These are phyloP conservation scores for Dactylella cylindrospora DNA, from an alignment of 2,329 filamentous ascomycete species.

Conservation along the genomic window DNA sequence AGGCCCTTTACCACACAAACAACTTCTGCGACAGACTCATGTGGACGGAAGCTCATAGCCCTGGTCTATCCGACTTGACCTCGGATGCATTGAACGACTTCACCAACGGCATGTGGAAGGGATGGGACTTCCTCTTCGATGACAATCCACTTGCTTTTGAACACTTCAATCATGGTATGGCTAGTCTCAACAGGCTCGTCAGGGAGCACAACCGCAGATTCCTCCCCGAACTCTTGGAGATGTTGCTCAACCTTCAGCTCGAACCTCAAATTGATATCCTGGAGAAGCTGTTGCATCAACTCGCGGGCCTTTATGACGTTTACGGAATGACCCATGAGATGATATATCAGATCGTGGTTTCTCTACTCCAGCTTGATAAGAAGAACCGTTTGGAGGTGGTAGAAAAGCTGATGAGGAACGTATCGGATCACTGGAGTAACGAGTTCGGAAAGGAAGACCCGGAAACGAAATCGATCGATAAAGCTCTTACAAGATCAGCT, in stretches of 20 bases:
- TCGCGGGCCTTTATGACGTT: slow-evolving; percentile 1
- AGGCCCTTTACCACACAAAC: slow-evolving; percentile 24
- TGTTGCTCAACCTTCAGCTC: slow-evolving; percentile 29
- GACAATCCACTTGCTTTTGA: slow-evolving; percentile 41
- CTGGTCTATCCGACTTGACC: slow-evolving; percentile 18
- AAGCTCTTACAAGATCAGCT: slow-evolving; percentile 22
- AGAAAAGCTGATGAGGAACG: slow-evolving; percentile 25
- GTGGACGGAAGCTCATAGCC: slow-evolving; percentile 4
- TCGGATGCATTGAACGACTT: slow-evolving; percentile 25
- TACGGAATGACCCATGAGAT: slow-evolving; percentile 13
- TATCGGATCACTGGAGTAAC: slow-evolving; percentile 2
- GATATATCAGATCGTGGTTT: slow-evolving; percentile 12
- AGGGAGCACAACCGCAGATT: slow-evolving; percentile 17
- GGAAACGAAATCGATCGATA: slow-evolving; percentile 34
- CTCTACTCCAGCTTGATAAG: slow-evolving; percentile 9
- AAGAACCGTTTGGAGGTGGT: slow-evolving; percentile 20
- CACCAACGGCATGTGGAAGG: slow-evolving; percentile 28
- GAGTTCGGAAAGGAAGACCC: slow-evolving; percentile 3
- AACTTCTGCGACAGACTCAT: slow-evolving; percentile 21
- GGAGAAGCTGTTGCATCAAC: slow-evolving; percentile 15
- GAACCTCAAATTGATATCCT: slow-evolving; percentile 29
- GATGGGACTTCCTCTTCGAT: slow-evolving; percentile 49
- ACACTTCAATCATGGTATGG: slow-evolving; percentile 21
- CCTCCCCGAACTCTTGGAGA: slow-evolving; percentile 24
- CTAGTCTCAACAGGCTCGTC: slow-evolving; percentile 12